These are phyloP conservation scores for Dioszegia crocea DNA, from an alignment of 768 basidiomycete species.

Conservation along the genomic window DNA sequence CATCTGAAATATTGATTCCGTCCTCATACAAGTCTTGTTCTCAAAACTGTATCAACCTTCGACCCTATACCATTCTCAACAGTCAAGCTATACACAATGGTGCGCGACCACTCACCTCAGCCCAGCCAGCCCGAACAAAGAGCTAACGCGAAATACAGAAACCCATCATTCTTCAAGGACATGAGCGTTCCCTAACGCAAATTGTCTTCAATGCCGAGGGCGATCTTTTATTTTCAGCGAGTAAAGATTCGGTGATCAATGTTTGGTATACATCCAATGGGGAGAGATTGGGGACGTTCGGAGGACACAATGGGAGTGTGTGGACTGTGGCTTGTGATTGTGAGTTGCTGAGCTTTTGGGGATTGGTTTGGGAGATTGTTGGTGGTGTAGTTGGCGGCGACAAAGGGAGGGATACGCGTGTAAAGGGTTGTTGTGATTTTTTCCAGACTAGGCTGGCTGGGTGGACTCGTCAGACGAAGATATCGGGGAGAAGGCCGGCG, in stretches of 20 bases:
- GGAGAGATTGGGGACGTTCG: constrained; percentile 92
- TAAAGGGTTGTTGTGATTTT: no score
- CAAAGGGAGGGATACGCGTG: background rate
- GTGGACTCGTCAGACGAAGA: no score
- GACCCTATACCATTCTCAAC: no score
- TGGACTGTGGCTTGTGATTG: constrained; percentile 97
- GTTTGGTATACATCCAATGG: constrained; percentile 98
- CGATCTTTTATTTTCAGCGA: constrained; percentile 89
- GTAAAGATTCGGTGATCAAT: constrained; percentile 92
- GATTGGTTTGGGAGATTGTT: background rate
- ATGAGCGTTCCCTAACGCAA: constrained; percentile 94
- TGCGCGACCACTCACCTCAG: background rate
- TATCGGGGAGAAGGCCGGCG: no score
- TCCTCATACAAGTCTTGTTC: no score
- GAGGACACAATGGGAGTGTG: constrained; percentile 90
- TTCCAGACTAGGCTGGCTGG: no score
- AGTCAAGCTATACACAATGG: background rate
- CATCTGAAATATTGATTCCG: no score
- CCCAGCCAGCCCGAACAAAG: background rate
- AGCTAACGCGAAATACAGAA: constrained; percentile 52
- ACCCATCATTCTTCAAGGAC: constrained; percentile 79
- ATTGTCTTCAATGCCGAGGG: constrained; percentile 97
- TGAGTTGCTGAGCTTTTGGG: constrained; percentile 55
- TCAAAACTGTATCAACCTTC: no score
- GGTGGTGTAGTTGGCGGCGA: background rate